Percentiles rank a stretch among this genome's conserved stretches.
These are phyloP conservation scores for Moniliophthora roreri DNA, from an alignment of 1,284 basidiomycete species.

Conservation along the genomic window DNA sequence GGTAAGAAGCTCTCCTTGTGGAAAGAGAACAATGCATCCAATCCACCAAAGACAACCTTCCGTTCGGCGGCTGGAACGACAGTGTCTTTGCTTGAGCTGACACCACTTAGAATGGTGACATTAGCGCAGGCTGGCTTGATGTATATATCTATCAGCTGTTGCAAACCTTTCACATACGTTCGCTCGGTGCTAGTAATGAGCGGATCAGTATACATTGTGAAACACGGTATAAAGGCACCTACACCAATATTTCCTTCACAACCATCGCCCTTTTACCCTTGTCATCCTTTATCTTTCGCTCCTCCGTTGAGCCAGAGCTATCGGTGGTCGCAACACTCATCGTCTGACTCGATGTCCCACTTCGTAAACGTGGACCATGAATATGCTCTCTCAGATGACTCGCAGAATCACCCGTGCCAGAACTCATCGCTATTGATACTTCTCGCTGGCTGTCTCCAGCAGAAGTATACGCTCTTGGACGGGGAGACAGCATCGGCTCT, in stretches of 20 bases:
- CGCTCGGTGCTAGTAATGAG: constrained; percentile 77
- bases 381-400: constrained; percentile 60
- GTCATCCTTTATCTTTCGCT: constrained; percentile 88
- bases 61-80: constrained; percentile 87
- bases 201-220: constrained; percentile 9
- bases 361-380: constrained; percentile 40
- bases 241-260: constrained; percentile 86
- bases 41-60: constrained; percentile 89
- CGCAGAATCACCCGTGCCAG: constrained; percentile 40
- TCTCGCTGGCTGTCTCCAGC: constrained; percentile 48
- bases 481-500: constrained; percentile 52
- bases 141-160: constrained; percentile 95
- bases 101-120: constrained; percentile 67
- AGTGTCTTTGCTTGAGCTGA: constrained; percentile 76
- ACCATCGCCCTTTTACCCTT: constrained; percentile 77
- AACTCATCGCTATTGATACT: constrained; percentile 45
- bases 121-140: constrained; percentile 82
- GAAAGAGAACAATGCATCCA: constrained; percentile 91
- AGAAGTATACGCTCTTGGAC: constrained; percentile 52
- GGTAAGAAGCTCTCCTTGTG: constrained; percentile 92
- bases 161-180: constrained; percentile 91
- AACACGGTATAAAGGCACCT: constrained; percentile 33
- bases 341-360: constrained; percentile 60
- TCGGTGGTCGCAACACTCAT: constrained; percentile 74
- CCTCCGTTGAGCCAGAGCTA: constrained; percentile 63